Base-by-base conservation (phyloP, 768 basidiomycete species). In the Pholiota microspora region DNA sequence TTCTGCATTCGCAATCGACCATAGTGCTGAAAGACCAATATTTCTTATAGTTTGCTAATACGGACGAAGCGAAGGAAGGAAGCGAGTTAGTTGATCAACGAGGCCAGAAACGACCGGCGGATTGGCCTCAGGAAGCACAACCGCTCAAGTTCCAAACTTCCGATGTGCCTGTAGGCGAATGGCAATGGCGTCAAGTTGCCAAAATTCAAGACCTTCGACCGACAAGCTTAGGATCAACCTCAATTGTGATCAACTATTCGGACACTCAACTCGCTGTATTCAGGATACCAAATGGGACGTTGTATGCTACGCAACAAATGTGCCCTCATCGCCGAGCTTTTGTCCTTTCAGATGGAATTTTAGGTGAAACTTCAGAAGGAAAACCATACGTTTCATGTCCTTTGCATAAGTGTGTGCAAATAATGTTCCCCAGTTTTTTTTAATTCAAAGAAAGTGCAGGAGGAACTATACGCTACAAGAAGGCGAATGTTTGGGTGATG, bases 271-370 rank as follows among this genome's bases (percentile, higher is more conserved):
- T 91, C 4, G 87, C 87, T 1, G 73, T 89, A 25, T 91, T 82
- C 65, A 80, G 83, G 62, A 76, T 89, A 18, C 83, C 86, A 0
- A 69, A 71, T 1, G 72, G 76, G 38, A 82, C 81, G 0, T 78
- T 80, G 60, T 89, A 79, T 62, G 84, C 85, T 1, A 85, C 83
- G 2, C 88, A 89, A 63, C 86, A 89, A 67, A 81, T 87, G 70
- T 79, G 75, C 52, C 75, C 76, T 3, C 75, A 75, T 64, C 66
- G 69, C 2, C 77, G 81, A 3, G 86, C 88, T 0, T 86, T 88
- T 60, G 84, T 89, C 7, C 80, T 89, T 7, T 83, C 83, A 27
- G 82, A 88, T 55, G 84, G 84, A 15, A 78, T 91, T 50, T 71
- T 91, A 7, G 85, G 86, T 0, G 86, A 88, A 60, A 83, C 84